Conservation (phyloP, 2,329 filamentous ascomycete genomes). For the Colletotrichum sidae region DNA sequence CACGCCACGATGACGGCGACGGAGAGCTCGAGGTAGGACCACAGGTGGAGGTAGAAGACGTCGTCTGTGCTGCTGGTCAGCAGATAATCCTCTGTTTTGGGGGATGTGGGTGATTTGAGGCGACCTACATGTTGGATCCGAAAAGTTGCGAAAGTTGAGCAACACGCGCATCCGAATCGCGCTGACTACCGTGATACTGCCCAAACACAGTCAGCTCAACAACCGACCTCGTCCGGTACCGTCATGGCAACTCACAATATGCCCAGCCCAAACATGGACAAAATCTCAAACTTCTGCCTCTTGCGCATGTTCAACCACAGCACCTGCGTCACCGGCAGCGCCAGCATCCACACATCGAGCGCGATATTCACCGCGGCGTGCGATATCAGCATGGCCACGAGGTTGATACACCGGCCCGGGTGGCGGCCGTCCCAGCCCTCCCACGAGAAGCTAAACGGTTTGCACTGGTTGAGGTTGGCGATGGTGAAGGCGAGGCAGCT, state of each 20-base stretch:
- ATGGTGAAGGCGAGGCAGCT: conserved; percentile 45
- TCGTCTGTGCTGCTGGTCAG: conserved; percentile 39
- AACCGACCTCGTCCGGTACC: background rate
- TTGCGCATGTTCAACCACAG: conserved; percentile 46
- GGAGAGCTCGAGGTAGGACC: conserved; percentile 59
- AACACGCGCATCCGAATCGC: conserved; percentile 53
- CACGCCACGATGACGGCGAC: conserved; percentile 56
- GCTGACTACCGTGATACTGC: conserved; percentile 50
- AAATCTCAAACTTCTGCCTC: conserved; percentile 51
- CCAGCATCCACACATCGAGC: conserved; percentile 56
- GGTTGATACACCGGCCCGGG: conserved; percentile 48
- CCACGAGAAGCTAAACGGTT: conserved; percentile 58
- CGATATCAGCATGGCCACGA: conserved; percentile 52
- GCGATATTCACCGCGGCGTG: conserved; percentile 56
- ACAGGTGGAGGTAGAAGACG: conserved; percentile 54
- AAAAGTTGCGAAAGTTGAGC: conserved; percentile 55
- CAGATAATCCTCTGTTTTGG: conserved; percentile 53
- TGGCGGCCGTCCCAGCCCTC: conserved; percentile 45
- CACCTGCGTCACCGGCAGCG: conserved; percentile 53
- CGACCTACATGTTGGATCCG: conserved; percentile 48
- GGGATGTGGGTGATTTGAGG: too few species aligned
- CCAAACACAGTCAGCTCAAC: background rate
- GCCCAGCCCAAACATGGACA: conserved; percentile 52
- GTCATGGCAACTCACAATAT: conserved; percentile 25
- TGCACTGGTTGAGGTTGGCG: conserved; percentile 53